phyloP scores from a whole-genome alignment of 495 filamentous ascomycete species.

The Xylaria castorea region DNA sequence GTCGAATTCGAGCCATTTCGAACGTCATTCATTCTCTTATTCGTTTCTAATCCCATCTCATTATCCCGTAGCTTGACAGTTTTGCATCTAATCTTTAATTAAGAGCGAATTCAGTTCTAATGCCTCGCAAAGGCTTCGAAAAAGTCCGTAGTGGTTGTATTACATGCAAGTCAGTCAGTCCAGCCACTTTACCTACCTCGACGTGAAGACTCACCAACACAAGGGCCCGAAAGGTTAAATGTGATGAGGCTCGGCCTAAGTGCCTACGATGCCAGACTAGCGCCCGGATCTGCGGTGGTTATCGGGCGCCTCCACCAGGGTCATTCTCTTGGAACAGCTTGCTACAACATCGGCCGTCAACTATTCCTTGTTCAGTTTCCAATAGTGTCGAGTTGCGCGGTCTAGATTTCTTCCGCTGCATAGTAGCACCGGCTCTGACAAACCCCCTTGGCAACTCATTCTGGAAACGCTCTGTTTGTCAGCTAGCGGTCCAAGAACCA shows the following conservation, averaged over 20 bases:
- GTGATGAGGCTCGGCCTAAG: constrained; percentile 45
- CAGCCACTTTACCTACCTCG: not conserved
- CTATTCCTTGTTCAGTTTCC: constrained; percentile 32
- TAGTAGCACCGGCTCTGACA: constrained; percentile 47
- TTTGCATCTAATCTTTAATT: not conserved
- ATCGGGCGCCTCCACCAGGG: constrained; percentile 30
- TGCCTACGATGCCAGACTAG: constrained; percentile 42
- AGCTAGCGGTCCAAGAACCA: constrained; percentile 56
- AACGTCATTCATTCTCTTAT: not conserved
- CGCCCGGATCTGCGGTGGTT: constrained; percentile 44
- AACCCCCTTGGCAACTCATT: constrained; percentile 57
- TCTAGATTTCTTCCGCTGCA: constrained; percentile 53
- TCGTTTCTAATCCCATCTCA: not conserved
- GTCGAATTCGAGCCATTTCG: not conserved
- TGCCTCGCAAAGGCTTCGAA: constrained; percentile 47
- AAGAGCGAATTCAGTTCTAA: constrained; percentile 15
- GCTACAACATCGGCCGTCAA: constrained; percentile 33
- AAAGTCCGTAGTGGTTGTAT: constrained; percentile 48
- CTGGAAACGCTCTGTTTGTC: constrained; percentile 59
- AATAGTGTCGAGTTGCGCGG: constrained; percentile 41
- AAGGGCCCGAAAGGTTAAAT: constrained; percentile 47
- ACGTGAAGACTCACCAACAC: not conserved
- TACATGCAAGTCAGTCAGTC: constrained; percentile 48
- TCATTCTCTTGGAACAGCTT: constrained; percentile 37
- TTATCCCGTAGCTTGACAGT: not conserved